A percentile compares a stretch with the other conserved stretches of the same genome.
Evolutionary conservation across 352 stramenopile species (phyloP).

Genomic region (Aphanomyces astaci): DNA sequence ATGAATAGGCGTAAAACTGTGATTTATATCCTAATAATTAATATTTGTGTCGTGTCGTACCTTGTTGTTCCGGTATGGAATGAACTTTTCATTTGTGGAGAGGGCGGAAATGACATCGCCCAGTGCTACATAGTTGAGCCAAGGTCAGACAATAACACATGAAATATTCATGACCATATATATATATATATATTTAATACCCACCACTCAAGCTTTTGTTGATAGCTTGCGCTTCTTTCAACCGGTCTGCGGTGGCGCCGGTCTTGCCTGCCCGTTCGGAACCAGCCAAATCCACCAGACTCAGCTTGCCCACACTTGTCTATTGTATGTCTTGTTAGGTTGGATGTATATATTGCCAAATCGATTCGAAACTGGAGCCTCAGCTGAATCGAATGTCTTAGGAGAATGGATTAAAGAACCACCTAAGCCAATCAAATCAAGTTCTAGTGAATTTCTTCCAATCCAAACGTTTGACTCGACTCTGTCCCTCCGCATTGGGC

Average conservation of each 20-base stretch:
- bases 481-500: too few species aligned
- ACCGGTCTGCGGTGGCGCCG: conserved; percentile 65
- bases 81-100: conserved; percentile 88
- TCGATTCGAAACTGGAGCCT: too few species aligned
- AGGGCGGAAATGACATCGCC: conserved; percentile 90
- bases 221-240: conserved; percentile 86
- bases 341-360: background rate
- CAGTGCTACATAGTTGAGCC: conserved; percentile 36
- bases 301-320: conserved; percentile 74
- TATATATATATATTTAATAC: background rate
- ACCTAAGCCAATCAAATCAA: too few species aligned
- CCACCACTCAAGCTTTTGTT: conserved; percentile 84
- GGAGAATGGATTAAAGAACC: too few species aligned
- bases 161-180: too few species aligned
- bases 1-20: too few species aligned
- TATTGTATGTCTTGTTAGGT: too few species aligned
- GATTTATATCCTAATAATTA: too few species aligned
- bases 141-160: background rate
- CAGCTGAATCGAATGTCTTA: too few species aligned
- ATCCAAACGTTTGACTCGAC: too few species aligned
- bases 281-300: conserved; percentile 82
- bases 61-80: conserved; percentile 92
- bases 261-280: conserved; percentile 84
- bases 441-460: too few species aligned
- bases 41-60: conserved; percentile 25